These are phyloP conservation scores for Blastobotrys peoriensis DNA, from an alignment of 805 yeast species.

Conservation along the genomic window DNA sequence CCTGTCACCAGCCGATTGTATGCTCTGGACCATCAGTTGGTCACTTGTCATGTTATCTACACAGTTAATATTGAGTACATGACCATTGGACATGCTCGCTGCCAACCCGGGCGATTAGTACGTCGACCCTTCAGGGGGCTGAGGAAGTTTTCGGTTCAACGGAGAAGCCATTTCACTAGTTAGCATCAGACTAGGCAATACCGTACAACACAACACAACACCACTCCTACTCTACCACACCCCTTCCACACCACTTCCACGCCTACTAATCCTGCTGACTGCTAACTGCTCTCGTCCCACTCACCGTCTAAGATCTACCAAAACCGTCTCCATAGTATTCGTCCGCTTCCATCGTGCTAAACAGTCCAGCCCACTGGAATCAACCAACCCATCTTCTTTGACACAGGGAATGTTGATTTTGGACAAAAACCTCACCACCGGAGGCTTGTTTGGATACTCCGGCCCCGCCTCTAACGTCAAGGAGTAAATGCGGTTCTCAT, in stretches of 20 bases:
- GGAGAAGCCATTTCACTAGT: conserved; percentile 70
- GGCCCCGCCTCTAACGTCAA: conserved; percentile 76
- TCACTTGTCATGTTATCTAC: no score
- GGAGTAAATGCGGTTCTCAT: conserved; percentile 90
- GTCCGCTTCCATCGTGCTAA: conserved; percentile 80
- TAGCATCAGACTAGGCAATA: no score
- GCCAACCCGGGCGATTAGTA: conserved; percentile 38
- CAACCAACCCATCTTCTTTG: conserved; percentile 36
- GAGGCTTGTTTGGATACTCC: conserved; percentile 85
- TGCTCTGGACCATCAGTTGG: no score
- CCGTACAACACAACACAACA: no score
- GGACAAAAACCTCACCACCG: conserved; percentile 70
- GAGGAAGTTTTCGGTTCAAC: conserved; percentile 74
- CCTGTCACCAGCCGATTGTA: no score
- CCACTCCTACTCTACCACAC: no score
- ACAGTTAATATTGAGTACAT: no score
- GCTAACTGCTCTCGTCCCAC: no score
- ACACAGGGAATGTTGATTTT: conserved; percentile 91
- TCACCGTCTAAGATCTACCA: conserved; percentile 69
- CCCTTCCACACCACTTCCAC: no score
- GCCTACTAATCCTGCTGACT: no score
- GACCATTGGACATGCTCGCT: no score
- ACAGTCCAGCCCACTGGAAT: conserved; percentile 51
- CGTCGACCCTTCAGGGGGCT: conserved; percentile 85
- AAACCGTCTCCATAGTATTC: conserved; percentile 89